Base-by-base conservation (phyloP, 352 stramenopile species). In the Pythium rishiriense region DNA sequence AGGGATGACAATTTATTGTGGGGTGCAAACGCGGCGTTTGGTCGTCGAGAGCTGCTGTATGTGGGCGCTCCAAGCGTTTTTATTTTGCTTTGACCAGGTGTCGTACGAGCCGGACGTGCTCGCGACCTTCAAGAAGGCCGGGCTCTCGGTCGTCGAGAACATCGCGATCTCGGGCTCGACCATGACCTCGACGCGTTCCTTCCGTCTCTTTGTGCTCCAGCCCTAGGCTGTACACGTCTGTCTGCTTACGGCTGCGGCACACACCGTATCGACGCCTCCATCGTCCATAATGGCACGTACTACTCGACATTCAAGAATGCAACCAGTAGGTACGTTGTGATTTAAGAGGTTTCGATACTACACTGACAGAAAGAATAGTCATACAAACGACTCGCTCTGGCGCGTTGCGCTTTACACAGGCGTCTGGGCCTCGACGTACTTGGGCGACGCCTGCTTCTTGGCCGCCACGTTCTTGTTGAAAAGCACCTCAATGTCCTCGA, bases 81-180 rank as follows among this genome's bases (percentile, higher is more conserved):
- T n/a, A n/a, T n/a, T n/a, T n/a, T n/a, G n/a, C 67, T 98, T 98
- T 74, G 92, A 90, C 49, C 70, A 87, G 41, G 78, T 97, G 22
- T 91, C 91, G 55, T 95, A 90, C 68, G 87, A 96, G 55, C 67
- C 78, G 26, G 84, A 97, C 24, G 48, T 96, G 52, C 67, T 88
- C 4, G 70, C 50, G 29, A 83, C 77, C 21, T 87, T 90, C 68
- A 82, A 88, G 68, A 84, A 85, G 45, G 83, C 80, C 2, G 75
- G 74, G 8, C 70, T 91, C 7, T 79, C 69, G 31, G 64, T 91
- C 46, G 41, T 64, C 5, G 75, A 88, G 67, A 77, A 90, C 66
- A 60, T 81, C 8, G 57, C 78, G 11, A 88, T 91, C 66, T 88
- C 80, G 0, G 79, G 79, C 1, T 85, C 80, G 0, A 79, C 70